phyloP scores from a whole-genome alignment of 2,329 filamentous ascomycete species.

The Dryadomyces quercus-mongolicae region DNA sequence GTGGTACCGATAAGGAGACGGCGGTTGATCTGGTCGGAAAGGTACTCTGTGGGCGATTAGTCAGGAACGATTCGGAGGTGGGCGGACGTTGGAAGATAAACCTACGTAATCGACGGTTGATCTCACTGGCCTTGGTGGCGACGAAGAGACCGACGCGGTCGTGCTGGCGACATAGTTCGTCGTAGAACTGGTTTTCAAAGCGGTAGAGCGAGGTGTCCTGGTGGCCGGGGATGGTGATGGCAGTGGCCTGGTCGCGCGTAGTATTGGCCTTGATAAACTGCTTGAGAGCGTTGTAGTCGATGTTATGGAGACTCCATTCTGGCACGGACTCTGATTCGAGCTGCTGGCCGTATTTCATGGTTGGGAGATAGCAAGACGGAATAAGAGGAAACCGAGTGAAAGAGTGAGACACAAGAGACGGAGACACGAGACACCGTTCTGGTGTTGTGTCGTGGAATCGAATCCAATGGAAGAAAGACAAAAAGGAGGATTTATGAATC shows the following conservation, averaged over 20 bases:
- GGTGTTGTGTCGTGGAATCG: no score
- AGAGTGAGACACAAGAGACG: not conserved
- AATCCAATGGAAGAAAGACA: no score
- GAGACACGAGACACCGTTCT: no score
- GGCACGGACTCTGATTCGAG: slow-evolving; percentile 67
- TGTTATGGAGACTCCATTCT: slow-evolving; percentile 74
- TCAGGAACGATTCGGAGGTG: not conserved
- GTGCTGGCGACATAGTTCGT: slow-evolving; percentile 61
- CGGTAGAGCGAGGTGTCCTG: slow-evolving; percentile 42
- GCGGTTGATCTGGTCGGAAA: slow-evolving; percentile 34
- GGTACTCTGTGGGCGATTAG: slow-evolving; percentile 26
- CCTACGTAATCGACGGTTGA: slow-evolving; percentile 56
- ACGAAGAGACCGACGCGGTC: slow-evolving; percentile 70
- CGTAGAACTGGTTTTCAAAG: slow-evolving; percentile 62
- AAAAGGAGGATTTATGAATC: no score
- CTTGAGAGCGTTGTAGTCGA: slow-evolving; percentile 83
- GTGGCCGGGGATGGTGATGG: slow-evolving; percentile 64
- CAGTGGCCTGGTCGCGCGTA: slow-evolving; percentile 53
- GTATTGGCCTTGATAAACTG: slow-evolving; percentile 74
- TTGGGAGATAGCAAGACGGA: no score
- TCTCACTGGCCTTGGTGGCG: slow-evolving; percentile 67
- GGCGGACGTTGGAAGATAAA: slow-evolving; percentile 2
- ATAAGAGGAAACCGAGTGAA: no score
- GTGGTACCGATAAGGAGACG: slow-evolving; percentile 31
- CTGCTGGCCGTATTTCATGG: slow-evolving; percentile 67